Base-by-base conservation (phyloP, 2,329 filamentous ascomycete genomes). In the Didymella segeticola region DNA sequence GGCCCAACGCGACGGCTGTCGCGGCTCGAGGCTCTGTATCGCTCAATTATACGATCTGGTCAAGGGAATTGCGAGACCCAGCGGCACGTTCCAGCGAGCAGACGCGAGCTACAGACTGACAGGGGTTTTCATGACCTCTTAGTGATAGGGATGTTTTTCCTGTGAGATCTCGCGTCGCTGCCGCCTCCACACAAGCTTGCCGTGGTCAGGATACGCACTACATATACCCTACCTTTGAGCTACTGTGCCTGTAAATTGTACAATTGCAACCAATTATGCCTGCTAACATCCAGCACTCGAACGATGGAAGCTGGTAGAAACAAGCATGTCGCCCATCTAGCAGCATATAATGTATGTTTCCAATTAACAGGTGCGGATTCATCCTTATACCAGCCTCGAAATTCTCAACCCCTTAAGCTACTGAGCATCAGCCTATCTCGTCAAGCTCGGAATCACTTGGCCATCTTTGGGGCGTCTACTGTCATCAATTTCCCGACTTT, bases 1-100 rank as follows among this genome's bases (percentile, higher is more conserved):
- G 43, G 17, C 36, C 29, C n/a, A 11, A 29, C 25, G 25, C 9
- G 29, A 47, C 50, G 43, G 31, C 31, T 48, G 22, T 27, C 43
- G 37, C 38, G 45, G 36, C 22, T 39, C 31, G 31, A 36, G 17
- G 9, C 17, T 36, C 15, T 34, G 22, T 19, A 36, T 3, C 10
- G 4, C 6, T 36, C 19, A 36, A 14, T 36, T 19, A 12, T 8
- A 19, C 3, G 5, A 7, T 34, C 31, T n/a, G 15, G 31, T 34
- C 17, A 36, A 36, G 14, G 17, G 19, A 7, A 36, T 11, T 22
- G 5, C 11, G 4, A 11, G 17, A 22, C 20, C 11, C 23, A 19
- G 12, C 6, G 12, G 9, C 34, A 4, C 12, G 19, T 23, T 2
- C 19, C 10, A 37, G 6, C 34, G 20, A 9, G 9, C 5, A 37